Conservation (phyloP, 2,329 filamentous ascomycete species). For the Capronia coronata region DNA sequence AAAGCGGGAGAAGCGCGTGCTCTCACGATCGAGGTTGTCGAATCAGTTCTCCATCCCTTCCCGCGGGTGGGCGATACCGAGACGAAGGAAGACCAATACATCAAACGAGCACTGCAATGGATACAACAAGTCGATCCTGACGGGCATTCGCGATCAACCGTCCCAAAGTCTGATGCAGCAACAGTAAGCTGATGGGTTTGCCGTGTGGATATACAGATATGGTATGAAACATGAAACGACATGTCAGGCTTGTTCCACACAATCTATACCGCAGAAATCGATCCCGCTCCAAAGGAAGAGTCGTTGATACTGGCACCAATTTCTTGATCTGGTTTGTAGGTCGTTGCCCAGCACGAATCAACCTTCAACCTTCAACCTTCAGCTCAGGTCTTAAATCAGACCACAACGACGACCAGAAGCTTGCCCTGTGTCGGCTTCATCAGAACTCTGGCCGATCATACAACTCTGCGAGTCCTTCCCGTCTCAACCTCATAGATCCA, state of each 20-base stretch:
- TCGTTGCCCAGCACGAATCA: too few relatives aligned
- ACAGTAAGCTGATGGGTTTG: not conserved
- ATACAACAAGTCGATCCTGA: slow-evolving; percentile 26
- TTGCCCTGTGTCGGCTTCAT: too few relatives aligned
- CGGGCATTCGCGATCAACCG: not conserved
- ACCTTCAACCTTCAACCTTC: too few relatives aligned
- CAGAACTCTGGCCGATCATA: slow-evolving; percentile 27
- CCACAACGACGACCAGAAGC: too few relatives aligned
- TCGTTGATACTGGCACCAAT: too few relatives aligned
- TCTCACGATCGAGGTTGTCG: slow-evolving; percentile 26
- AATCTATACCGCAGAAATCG: too few relatives aligned
- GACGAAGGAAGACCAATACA: slow-evolving; percentile 31
- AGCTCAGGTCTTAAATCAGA: too few relatives aligned
- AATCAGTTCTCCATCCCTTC: slow-evolving; percentile 15
- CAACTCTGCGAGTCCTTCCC: slow-evolving; percentile 52
- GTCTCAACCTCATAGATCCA: slow-evolving; percentile 76
- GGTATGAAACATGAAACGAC: not conserved
- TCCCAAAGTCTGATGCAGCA: not conserved
- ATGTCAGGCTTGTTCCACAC: too few relatives aligned
- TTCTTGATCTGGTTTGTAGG: too few relatives aligned
- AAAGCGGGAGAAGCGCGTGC: slow-evolving; percentile 27
- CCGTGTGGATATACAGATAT: not conserved
- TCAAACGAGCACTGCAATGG: slow-evolving; percentile 32
- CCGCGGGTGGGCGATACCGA: not conserved
- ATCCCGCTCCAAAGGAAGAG: too few relatives aligned